Base-by-base conservation (phyloP, 2,329 filamentous ascomycete genomes). In the Fusarium pininemorale region DNA sequence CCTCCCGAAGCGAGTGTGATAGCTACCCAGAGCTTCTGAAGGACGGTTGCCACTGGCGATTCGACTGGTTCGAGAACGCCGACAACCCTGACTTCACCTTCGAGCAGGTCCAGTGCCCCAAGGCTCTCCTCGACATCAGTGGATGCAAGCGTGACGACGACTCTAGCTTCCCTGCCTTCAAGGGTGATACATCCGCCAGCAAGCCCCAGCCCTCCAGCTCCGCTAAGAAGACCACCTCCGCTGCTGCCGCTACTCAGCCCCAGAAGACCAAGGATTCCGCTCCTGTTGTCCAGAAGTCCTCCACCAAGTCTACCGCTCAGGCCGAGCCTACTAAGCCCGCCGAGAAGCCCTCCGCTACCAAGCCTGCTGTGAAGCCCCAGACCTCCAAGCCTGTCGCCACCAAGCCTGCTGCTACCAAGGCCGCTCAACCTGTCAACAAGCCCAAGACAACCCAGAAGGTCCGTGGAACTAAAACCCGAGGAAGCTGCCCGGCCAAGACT, bases 31-130 rank as follows among this genome's bases (percentile, higher is more conserved):
- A 78, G 42, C 82, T 84, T 42, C 83, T 91, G 58, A 87, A 89
- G 82, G 83, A 81, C 15, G 90, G 90, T 14, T 91, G 90, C 82
- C 83, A 87, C 79, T 92, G 89, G 88, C 88, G 89, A 69, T 92
- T 91, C 77, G 88, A 91, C 82, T 91, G 89, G 89, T 90, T 91
- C 81, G 77, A 84, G 72, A 86, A 86, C 70, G 85, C 88, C 55
- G 87, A 90, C 78, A 91, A 90, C 81, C 89, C 89, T 12, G 77
- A 76, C 35, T 86, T 91, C 61, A 83, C 81, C 61, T 91, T 89
- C 81, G 82, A 84, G 80, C 84, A 88, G 80, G 88, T 91, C 18
- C 83, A 85, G 70, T 90, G 89, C 80, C 89, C 88, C 20, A 80
- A 83, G 41, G 85, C 81, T 48, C 75, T 90, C 64, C 86, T 82